Conservation (phyloP, 192 early-diverging fungal genomes). For the Umbelopsis sp. region DNA sequence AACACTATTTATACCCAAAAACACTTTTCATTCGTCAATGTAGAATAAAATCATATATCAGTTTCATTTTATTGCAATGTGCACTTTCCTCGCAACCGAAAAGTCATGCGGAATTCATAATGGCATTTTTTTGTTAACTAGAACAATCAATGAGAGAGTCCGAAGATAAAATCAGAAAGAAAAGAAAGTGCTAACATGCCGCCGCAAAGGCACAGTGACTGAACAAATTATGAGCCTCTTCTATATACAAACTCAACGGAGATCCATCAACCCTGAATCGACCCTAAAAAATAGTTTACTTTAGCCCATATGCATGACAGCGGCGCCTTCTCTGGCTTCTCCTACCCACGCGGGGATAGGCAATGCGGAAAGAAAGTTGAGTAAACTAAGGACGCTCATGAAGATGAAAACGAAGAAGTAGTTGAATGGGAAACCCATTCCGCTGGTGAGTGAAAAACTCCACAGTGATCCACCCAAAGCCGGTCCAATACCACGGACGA, state of each 20-base stretch:
- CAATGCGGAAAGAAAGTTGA: not conserved
- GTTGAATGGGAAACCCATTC: constrained; percentile 53
- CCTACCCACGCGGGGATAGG: constrained; percentile 1
- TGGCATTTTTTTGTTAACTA: too few species aligned
- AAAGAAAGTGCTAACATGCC: too few species aligned
- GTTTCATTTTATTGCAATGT: too few species aligned
- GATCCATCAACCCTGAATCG: too few species aligned
- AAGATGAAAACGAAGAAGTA: constrained; percentile 49
- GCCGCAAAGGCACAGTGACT: too few species aligned
- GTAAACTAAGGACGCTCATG: constrained; percentile 40
- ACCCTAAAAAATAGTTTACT: not conserved
- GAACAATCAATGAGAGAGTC: too few species aligned
- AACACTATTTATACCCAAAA: constrained; percentile 10
- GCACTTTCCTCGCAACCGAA: too few species aligned
- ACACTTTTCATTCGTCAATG: not conserved
- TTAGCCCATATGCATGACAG: constrained; percentile 17
- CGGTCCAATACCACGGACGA: constrained; percentile 54
- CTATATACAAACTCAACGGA: not conserved
- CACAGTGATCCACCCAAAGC: constrained; percentile 57
- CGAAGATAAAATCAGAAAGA: too few species aligned
- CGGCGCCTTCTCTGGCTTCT: constrained; percentile 13
- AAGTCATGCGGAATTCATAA: too few species aligned
- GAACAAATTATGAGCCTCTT: too few species aligned
- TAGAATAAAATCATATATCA: not conserved
- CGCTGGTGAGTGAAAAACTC: constrained; percentile 55